Evolutionary conservation across 768 basidiomycete genomes (phyloP).

Genomic region (Dacryopinax spathularia): DNA sequence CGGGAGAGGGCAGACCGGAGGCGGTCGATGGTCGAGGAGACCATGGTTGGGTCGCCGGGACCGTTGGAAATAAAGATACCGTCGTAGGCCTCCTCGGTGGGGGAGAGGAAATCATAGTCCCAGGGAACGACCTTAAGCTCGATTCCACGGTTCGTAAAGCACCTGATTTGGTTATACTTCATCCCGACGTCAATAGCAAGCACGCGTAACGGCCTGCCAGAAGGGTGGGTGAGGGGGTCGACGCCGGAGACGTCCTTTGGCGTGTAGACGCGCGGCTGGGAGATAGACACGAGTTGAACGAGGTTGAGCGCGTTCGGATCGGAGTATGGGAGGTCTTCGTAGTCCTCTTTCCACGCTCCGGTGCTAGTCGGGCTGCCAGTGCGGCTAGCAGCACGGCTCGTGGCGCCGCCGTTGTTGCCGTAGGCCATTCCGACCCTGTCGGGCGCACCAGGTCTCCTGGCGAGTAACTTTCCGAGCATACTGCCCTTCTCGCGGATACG

Average conservation of each 20-base stretch:
- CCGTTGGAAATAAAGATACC: conserved; percentile 96
- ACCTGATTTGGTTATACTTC: conserved; percentile 98
- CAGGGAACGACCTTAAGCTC: conserved; percentile 96
- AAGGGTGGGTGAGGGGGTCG: conserved; percentile 52
- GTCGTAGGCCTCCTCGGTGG: conserved; percentile 71
- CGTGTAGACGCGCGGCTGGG: conserved; percentile 48
- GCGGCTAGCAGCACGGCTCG: background rate
- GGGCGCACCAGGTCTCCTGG: conserved; percentile 33
- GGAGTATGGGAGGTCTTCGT: conserved; percentile 62
- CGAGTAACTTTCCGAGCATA: conserved; percentile 75
- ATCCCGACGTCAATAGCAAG: conserved; percentile 96
- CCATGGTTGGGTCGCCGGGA: conserved; percentile 87
- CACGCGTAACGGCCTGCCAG: conserved; percentile 67
- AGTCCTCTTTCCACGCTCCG: conserved; percentile 67
- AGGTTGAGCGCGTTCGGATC: conserved; percentile 86
- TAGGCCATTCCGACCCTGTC: conserved; percentile 15
- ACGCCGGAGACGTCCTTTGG: conserved; percentile 35
- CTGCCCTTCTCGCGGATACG: conserved; percentile 87
- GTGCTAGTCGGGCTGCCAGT: conserved; percentile 24
- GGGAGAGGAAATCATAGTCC: conserved; percentile 73
- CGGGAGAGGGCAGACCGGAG: conserved; percentile 54
- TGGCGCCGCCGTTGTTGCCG: conserved; percentile 13
- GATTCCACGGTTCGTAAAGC: conserved; percentile 81
- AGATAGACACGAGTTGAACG: conserved; percentile 75
- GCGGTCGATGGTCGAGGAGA: conserved; percentile 53